These are phyloP conservation scores for Termitomyces sp. DNA, from an alignment of 768 basidiomycete genomes.

Conservation along the genomic window DNA sequence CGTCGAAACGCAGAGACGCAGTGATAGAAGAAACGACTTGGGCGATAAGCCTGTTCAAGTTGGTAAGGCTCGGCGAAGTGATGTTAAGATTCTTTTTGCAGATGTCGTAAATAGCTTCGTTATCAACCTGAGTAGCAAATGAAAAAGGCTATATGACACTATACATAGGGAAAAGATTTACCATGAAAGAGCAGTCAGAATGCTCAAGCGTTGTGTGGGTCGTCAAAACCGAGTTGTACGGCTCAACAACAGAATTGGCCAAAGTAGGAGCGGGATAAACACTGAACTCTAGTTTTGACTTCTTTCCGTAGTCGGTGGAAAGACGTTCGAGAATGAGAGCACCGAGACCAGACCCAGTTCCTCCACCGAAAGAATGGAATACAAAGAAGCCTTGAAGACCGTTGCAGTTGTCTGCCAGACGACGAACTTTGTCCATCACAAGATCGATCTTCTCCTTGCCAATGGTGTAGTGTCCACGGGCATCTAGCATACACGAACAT, in stretches of 20 bases:
- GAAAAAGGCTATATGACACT: neutral
- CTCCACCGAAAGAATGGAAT: conserved; percentile 99
- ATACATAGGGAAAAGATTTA: conserved; percentile 19
- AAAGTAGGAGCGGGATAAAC: conserved; percentile 93
- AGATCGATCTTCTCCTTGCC: conserved; percentile 97
- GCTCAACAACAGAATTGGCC: conserved; percentile 94
- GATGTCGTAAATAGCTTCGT: conserved; percentile 95
- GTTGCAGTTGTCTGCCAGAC: conserved; percentile 92
- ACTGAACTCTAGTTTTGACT: conserved; percentile 97
- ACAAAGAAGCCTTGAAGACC: conserved; percentile 99
- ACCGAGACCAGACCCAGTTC: conserved; percentile 98
- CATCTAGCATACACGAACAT: conserved; percentile 47
- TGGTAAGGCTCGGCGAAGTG: conserved; percentile 80
- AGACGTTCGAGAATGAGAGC: conserved; percentile 93
- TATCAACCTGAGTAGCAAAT: conserved; percentile 51
- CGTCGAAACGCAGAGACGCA: conserved; percentile 94
- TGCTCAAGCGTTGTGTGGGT: conserved; percentile 99
- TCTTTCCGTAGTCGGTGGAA: conserved; percentile 97
- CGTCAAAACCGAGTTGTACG: conserved; percentile 95
- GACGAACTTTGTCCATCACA: conserved; percentile 93
- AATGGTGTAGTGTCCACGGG: conserved; percentile 97
- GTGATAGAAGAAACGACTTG: conserved; percentile 99
- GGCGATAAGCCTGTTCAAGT: conserved; percentile 95
- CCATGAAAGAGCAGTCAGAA: conserved; percentile 99
- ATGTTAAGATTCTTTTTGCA: conserved; percentile 95